A percentile compares a stretch with the other conserved stretches of the same genome.
phyloP scores from a whole-genome alignment of 2,329 filamentous ascomycete genomes.

The Penicillium capsulatum region DNA sequence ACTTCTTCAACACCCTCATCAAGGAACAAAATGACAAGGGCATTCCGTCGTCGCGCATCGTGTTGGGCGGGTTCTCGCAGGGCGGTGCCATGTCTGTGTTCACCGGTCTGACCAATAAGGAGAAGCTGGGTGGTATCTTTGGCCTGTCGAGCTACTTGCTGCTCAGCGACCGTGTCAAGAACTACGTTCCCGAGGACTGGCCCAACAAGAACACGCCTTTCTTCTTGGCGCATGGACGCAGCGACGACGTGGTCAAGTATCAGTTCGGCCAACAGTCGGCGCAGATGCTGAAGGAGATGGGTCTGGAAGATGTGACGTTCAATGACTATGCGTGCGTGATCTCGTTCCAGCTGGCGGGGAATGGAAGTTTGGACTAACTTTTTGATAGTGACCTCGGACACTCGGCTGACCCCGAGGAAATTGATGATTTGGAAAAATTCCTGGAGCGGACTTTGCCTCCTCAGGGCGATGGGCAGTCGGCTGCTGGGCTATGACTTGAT shows the following conservation, averaged over 20 bases:
- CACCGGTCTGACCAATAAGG: conserved; percentile 66
- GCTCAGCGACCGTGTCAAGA: conserved; percentile 61
- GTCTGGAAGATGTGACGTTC: conserved; percentile 66
- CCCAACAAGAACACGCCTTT: conserved; percentile 74
- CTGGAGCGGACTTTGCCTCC: conserved; percentile 52
- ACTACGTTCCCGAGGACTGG: conserved; percentile 51
- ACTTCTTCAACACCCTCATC: conserved; percentile 75
- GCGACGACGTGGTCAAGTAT: conserved; percentile 67
- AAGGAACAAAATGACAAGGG: conserved; percentile 74
- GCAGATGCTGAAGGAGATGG: conserved; percentile 62
- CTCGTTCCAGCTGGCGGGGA: not conserved
- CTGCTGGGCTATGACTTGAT: conserved; percentile 36
- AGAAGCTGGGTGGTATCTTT: conserved; percentile 82
- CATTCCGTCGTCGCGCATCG: conserved; percentile 75
- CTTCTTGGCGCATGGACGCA: conserved; percentile 83
- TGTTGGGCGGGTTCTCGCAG: conserved; percentile 65
- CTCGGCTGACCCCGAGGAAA: conserved; percentile 70
- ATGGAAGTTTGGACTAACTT: not conserved
- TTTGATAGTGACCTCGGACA: conserved; percentile 64
- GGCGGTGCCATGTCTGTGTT: conserved; percentile 85
- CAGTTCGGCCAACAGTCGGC: conserved; percentile 65
- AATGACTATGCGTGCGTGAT: conserved; percentile 65
- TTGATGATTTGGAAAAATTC: conserved; percentile 73
- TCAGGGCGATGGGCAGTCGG: conserved; percentile 33
- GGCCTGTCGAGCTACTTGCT: conserved; percentile 79